Base-by-base conservation (phyloP, 257 asterid genomes). In the Gentiana straminea region DNA sequence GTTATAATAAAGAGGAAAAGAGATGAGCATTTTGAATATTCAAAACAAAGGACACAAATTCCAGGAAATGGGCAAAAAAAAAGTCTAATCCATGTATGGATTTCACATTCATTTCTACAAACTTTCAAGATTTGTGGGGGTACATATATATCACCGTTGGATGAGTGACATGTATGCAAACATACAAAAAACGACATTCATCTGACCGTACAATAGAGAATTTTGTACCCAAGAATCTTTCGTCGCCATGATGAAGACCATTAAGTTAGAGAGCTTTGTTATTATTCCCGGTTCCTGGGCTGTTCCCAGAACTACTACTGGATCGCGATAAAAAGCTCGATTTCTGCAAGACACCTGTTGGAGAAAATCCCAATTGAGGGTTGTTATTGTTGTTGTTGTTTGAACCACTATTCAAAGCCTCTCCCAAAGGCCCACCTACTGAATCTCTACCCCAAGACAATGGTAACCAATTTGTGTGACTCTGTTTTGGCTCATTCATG, bases 341-440 rank as follows among this genome's bases (percentile, higher is more conserved):
- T 53, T 79, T 81, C 81, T 81, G 94, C 59, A 89, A 72, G 35
- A 86, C 86, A 2, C 84, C 94, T 0, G 82, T 83, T 2, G 97
- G 94, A 54, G 95, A 86, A 32, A 76, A 75, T 35, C 86, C 90
- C 41, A 75, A n/a, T 58, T 68, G 75, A 39, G 73, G 72, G 70
- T 73, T 75, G 44, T 41, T 64, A 15, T 57, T 68, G 43, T 73
- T 75, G 47, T 45, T 65, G 15, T 35, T 52, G 10, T 49, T 48
- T 13, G 73, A 48, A 2, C 84, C 64, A 61, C 73, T 72, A n/a
- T 81, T 83, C 81, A 87, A 59, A 9, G 77, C 97, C 76, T 87
- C 97, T 32, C 90, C 97, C 4, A 91, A 63, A 2, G 97, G 98
- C 1, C 97, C 96, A 0, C 96, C 94, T 67, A 81, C 63, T 7